A percentile compares a stretch with the other conserved stretches of the same genome.
Conservation (phyloP, 345 rosid species). For the Eutrema heterophyllum region DNA sequence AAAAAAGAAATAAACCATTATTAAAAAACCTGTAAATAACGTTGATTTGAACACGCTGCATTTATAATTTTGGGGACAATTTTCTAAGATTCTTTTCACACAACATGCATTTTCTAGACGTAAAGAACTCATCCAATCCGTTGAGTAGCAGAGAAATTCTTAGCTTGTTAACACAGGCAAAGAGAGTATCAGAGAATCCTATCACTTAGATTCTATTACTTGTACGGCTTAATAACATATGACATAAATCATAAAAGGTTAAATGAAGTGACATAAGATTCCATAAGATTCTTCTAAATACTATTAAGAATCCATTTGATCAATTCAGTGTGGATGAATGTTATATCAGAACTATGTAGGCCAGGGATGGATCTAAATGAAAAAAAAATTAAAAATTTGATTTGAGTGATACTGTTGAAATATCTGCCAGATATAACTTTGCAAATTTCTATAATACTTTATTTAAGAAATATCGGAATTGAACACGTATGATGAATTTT, state of each 20-base stretch:
- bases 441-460: not conserved
- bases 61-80: not conserved
- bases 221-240: slow-evolving; percentile 23
- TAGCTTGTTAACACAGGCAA: slow-evolving; percentile 12
- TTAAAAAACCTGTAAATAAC: not conserved
- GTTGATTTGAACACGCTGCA: not conserved
- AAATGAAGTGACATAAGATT: slow-evolving; percentile 22
- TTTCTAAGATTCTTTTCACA: not conserved
- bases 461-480: not conserved
- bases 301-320: slow-evolving; percentile 1
- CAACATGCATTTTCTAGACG: not conserved
- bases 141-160: slow-evolving; percentile 2
- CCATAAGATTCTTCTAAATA: slow-evolving; percentile 18
- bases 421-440: not conserved
- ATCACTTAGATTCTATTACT: slow-evolving; percentile 9
- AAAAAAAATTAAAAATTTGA: not conserved
- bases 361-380: slow-evolving; percentile 9
- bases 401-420: not conserved
- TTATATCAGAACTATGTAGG: not conserved
- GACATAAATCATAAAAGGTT: slow-evolving; percentile 10
- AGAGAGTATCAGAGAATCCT: slow-evolving; percentile 18
- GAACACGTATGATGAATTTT: not conserved
- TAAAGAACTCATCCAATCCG: not conserved
- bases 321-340: not conserved
- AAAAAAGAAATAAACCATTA: not conserved